Base-by-base conservation (phyloP, 2,329 filamentous ascomycete species). In the Parasarocladium wereldwijsianum region DNA sequence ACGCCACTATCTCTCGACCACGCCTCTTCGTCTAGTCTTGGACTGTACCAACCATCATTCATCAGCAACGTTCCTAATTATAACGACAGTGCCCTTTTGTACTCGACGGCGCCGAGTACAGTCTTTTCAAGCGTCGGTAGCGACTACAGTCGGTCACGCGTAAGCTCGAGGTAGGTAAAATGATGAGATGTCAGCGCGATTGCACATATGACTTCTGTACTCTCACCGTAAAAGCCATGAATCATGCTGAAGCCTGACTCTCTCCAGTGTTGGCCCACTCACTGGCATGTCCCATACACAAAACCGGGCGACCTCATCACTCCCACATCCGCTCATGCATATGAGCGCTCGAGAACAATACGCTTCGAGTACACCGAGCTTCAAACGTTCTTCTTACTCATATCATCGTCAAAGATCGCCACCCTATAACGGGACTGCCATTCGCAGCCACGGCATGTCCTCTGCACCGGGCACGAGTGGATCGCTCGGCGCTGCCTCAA, bases 231-330 rank as follows among this genome's bases (percentile, higher is more conserved):
- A 6, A 11, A 6, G n/a, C 5, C 12, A 8, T 6, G 11, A 8
- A 13, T 14, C 14, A 21, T 11, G 5, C 18, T 16, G 17, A 12
- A 7, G 8, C 17, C 22, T 32, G 10, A 24, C 24, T 21, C 19
- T 10, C 23, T 50, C 42, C 44, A 67, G 56, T 53, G 65, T 51
- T 48, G 57, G 54, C 34, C 54, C 65, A 32, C 58, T 62, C 36
- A 55, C 60, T 55, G 64, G 63, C 45, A 70, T 72, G 64, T 61
- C 64, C 57, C 64, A 69, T 60, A 56, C 57, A 52, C 65, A 64
- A n/a, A n/a, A n/a, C n/a, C n/a, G n/a, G 60, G 42, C 33, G 46
- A 44, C 36, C 43, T 42, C 28, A 44, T 48, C 40, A 45, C 65
- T 44, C 54, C 60, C 44, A 51, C 62, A 64, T 40, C 60, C 63